A percentile compares a stretch with the other conserved stretches of the same genome.
Conservation (phyloP, 2,329 filamentous ascomycete species). For the Trichoderma sp. region DNA sequence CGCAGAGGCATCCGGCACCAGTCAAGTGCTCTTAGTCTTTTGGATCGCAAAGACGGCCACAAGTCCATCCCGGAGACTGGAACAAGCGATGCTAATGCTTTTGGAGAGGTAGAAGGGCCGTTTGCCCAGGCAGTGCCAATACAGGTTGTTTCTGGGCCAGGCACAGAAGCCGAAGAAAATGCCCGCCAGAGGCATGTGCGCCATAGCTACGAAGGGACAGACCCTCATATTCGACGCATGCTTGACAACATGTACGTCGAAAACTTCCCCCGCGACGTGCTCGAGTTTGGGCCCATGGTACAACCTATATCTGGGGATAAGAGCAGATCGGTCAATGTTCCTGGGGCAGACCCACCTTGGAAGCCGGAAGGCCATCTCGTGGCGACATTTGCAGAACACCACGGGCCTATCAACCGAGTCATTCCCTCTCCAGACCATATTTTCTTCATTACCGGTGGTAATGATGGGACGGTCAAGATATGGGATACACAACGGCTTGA, state of each 20-base stretch:
- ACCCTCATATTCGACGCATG: constrained; percentile 68
- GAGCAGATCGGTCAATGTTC: constrained; percentile 52
- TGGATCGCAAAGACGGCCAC: constrained; percentile 60
- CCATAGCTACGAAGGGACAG: constrained; percentile 84
- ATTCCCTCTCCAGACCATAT: constrained; percentile 83
- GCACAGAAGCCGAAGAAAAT: constrained; percentile 35
- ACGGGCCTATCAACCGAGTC: constrained; percentile 77
- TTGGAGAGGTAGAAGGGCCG: constrained; percentile 61
- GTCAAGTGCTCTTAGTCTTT: constrained; percentile 59
- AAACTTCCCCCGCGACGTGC: constrained; percentile 65
- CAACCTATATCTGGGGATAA: constrained; percentile 64
- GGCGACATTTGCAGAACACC: constrained; percentile 87
- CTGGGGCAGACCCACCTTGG: constrained; percentile 61
- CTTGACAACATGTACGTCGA: constrained; percentile 83
- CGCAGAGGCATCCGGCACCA: constrained; percentile 56
- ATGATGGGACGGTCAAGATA: constrained; percentile 86
- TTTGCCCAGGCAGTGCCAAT: constrained; percentile 43
- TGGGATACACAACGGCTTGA: constrained; percentile 93
- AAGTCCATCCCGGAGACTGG: constrained; percentile 61
- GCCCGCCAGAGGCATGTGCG: constrained; percentile 53
- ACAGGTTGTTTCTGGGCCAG: constrained; percentile 30
- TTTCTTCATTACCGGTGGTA: constrained; percentile 92
- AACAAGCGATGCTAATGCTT: constrained; percentile 60
- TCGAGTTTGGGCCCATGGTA: constrained; percentile 78
- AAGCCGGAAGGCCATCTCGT: constrained; percentile 81